Conservation (phyloP, 441 rosid genomes). For the Aleurites moluccanus region DNA sequence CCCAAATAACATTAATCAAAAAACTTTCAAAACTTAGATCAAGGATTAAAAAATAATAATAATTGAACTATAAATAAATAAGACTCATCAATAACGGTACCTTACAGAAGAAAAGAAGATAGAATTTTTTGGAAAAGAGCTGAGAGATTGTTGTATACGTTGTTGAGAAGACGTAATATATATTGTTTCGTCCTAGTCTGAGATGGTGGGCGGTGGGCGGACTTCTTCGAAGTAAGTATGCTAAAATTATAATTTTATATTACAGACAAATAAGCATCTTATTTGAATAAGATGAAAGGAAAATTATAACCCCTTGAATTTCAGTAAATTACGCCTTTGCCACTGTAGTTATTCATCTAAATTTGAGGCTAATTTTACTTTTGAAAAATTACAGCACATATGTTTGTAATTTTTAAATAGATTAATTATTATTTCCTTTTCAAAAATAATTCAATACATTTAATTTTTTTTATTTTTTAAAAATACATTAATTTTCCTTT, state of each 20-base stretch:
- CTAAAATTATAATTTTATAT: not conserved
- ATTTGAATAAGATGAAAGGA: too few species aligned
- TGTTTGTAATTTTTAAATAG: too few species aligned
- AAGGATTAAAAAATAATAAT: not conserved
- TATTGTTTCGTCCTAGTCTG: not conserved
- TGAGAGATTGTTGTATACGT: not conserved
- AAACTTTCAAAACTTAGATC: not conserved
- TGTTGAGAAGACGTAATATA: not conserved
- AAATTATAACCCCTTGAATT: not conserved
- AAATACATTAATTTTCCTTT: too few species aligned
- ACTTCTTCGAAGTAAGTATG: fast-evolving
- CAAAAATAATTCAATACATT: too few species aligned
- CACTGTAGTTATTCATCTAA: not conserved
- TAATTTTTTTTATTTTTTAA: too few species aligned
- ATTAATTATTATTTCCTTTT: too few species aligned
- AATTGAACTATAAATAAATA: not conserved
- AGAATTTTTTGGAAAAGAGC: not conserved
- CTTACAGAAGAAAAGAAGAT: not conserved
- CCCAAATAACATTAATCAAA: not conserved
- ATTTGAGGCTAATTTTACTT: too few species aligned
- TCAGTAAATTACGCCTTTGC: constrained; percentile 3
- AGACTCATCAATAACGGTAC: too few species aligned
- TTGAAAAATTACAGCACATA: too few species aligned
- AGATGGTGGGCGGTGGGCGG: constrained; percentile 4
- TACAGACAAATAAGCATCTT: not conserved